Conservation (phyloP, 176 grass and related monocot genomes). For the Elaeis guineensis region DNA sequence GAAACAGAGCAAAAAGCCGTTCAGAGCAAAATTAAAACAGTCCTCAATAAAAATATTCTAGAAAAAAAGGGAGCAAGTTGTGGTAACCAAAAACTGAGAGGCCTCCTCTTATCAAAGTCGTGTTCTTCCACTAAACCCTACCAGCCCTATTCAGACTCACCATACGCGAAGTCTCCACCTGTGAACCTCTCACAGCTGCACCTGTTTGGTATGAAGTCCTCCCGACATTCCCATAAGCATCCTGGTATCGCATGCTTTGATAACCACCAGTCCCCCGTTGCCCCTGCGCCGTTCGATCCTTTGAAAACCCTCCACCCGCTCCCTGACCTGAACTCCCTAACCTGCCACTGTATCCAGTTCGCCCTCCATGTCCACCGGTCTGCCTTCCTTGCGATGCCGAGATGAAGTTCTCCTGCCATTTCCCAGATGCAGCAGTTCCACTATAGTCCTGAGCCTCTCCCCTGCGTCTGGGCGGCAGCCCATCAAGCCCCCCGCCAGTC, state of each 20-base stretch:
- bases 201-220: slow-evolving; percentile 5
- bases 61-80: too few species aligned
- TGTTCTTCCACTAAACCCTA: slow-evolving; percentile 41
- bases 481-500: slow-evolving; percentile 84
- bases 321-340: slow-evolving; percentile 27
- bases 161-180: slow-evolving; percentile 41
- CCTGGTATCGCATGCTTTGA: slow-evolving; percentile 21
- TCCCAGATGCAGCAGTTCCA: slow-evolving; percentile 23
- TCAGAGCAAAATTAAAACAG: too few species aligned
- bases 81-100: too few species aligned
- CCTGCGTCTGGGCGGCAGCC: slow-evolving; percentile 49
- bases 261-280: not conserved
- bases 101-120: not conserved
- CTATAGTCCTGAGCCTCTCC: slow-evolving; percentile 56
- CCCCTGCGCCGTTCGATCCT: slow-evolving; percentile 22
- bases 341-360: slow-evolving; percentile 46
- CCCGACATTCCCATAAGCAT: slow-evolving; percentile 17
- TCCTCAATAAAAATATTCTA: too few species aligned
- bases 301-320: slow-evolving; percentile 46
- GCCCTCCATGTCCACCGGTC: slow-evolving; percentile 22
- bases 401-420: slow-evolving; percentile 79
- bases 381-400: slow-evolving; percentile 39
- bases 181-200: not conserved
- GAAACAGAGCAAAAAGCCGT: too few species aligned
- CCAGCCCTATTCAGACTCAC: slow-evolving; percentile 64